Conservation (phyloP, 306 rosid genomes). For the Pueraria montana region DNA sequence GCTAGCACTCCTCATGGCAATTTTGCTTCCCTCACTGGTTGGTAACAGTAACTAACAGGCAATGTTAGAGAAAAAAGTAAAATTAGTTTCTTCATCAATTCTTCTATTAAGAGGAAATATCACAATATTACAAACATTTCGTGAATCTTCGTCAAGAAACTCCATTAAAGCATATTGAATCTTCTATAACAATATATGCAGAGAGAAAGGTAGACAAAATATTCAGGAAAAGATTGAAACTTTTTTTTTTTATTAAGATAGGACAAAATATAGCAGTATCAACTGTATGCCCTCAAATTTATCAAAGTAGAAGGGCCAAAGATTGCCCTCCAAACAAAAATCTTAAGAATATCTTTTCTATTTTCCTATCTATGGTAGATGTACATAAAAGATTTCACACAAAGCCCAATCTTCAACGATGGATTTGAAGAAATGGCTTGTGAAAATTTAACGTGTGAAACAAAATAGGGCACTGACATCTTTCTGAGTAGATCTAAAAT, state of each 20-base stretch:
- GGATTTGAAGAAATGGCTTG: constrained; percentile 63
- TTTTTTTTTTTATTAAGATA: constrained; percentile 31
- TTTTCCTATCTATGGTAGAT: neutral
- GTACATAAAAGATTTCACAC: constrained; percentile 51
- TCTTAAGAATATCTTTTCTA: constrained; percentile 8
- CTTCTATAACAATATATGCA: no score
- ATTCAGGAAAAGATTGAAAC: constrained; percentile 1
- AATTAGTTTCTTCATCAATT: no score
- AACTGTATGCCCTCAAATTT: constrained; percentile 14
- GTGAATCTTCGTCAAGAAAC: no score
- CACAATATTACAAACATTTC: no score
- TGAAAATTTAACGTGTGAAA: constrained; percentile 45
- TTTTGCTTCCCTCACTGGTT: no score
- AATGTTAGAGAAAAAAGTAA: no score
- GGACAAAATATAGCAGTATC: constrained; percentile 7
- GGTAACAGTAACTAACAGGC: no score
- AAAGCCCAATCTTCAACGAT: constrained; percentile 64
- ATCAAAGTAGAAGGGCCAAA: constrained; percentile 38
- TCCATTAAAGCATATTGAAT: no score
- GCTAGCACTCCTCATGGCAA: no score
- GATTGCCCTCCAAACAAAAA: constrained; percentile 46
- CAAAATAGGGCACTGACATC: constrained; percentile 8
- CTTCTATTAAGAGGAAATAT: no score
- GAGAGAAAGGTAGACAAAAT: neutral
- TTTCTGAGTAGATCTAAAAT: constrained; percentile 40